Percentiles rank a stretch among this genome's conserved stretches.
Conservation (phyloP, 805 yeast genomes). For the Kazachstania psychrophila region DNA sequence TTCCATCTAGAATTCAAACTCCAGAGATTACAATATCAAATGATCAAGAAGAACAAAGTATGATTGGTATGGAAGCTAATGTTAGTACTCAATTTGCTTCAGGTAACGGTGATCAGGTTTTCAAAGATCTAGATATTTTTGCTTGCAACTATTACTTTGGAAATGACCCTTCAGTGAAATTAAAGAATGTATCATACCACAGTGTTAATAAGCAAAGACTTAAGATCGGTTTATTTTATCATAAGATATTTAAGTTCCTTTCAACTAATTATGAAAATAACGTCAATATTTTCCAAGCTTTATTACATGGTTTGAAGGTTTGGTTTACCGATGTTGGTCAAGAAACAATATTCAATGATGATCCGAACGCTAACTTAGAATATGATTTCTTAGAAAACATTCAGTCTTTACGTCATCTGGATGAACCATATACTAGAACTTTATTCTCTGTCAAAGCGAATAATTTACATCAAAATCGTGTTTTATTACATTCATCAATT, state of each 20-base stretch:
- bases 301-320: slow-evolving; percentile 55
- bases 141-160: slow-evolving; percentile 60
- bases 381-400: slow-evolving; percentile 48
- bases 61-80: neutral
- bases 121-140: slow-evolving; percentile 53
- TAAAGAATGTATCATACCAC: slow-evolving; percentile 34
- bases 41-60: slow-evolving; percentile 35
- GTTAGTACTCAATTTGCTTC: neutral
- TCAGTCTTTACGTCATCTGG: slow-evolving; percentile 52
- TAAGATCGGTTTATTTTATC: slow-evolving; percentile 54
- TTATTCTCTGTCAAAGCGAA: slow-evolving; percentile 66
- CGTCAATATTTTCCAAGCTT: slow-evolving; percentile 49
- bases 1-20: slow-evolving; percentile 30
- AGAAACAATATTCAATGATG: slow-evolving; percentile 51
- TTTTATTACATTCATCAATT: slow-evolving; percentile 60
- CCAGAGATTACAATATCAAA: slow-evolving; percentile 59
- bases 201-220: slow-evolving; percentile 54
- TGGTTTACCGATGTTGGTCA: slow-evolving; percentile 79
- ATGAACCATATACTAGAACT: slow-evolving; percentile 69
- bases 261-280: slow-evolving; percentile 48
- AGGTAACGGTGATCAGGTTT: slow-evolving; percentile 10
- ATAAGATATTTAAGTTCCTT: slow-evolving; percentile 43
- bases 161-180: slow-evolving; percentile 37
- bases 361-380: slow-evolving; percentile 45
- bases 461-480: slow-evolving; percentile 65